Evolutionary conservation across 1,284 basidiomycete species (phyloP), one percentile per base, ranked within the genome.

Genomic region (Rhodotorula mucilaginosa): DNA sequence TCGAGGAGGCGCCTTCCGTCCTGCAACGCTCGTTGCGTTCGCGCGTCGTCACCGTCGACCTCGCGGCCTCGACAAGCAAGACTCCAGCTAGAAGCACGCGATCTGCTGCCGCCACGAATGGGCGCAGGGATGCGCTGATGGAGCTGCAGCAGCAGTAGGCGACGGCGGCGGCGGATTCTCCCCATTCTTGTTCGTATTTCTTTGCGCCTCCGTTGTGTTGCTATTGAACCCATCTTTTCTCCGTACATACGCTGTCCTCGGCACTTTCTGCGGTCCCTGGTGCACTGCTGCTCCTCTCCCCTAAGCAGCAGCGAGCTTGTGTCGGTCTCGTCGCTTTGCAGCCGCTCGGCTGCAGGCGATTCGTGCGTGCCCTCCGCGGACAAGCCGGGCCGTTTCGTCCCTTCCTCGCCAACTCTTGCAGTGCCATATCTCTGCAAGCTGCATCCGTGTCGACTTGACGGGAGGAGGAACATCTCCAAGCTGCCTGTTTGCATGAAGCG

Each of bases 11-110:
- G 46, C 57, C 61, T 39, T 46, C 58, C 21, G 48, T 70, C 23
- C 48, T 73, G 31, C 52, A 39, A 31, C 62, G 71, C 18, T 65
- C 63, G 34, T 52, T 73, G 18, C 62, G 71, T 4, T 63, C 58
- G 6, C 34, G 71, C 5, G 62, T 65, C 34, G 71, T 73, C 19
- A 59, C 58, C 44, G 64, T 65, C 61, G 64, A 64, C 46, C 23
- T 66, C 39, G 34, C 65, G 44, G n/a, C 59, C 48, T 58, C 49
- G 47, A 31, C 49, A 7, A 46, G 48, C 39, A 59, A 59, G 44
- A 65, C 60, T 23, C 64, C 64, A 1, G 54, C 64, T 34, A 29
- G 61, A 4, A 34, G 34, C 18, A 62, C 54, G 26, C 61, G 67
- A 8, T 58, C 67, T 39, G 29, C 61, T 3, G 54, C n/a, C 13